These are phyloP conservation scores for Monocercomonoides exilis DNA, from an alignment of 78 protist species.

Conservation along the genomic window DNA sequence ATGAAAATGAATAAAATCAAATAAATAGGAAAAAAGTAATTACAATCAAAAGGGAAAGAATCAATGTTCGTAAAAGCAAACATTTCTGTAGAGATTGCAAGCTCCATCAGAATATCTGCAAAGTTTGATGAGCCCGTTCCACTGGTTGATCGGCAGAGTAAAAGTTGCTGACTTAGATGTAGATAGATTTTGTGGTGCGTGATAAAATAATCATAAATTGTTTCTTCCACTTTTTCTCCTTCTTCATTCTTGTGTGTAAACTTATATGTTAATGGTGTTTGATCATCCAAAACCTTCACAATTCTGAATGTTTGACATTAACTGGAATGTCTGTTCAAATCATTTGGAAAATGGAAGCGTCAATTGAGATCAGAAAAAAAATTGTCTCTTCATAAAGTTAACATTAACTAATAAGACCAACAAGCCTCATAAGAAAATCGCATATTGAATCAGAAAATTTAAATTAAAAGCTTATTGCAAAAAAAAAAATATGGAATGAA, in stretches of 20 bases:
- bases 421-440: no score
- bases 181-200: background rate
- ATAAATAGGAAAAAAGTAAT: no score
- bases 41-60: no score
- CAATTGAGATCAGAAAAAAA: no score
- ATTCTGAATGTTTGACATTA: background rate
- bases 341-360: no score
- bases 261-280: background rate
- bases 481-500: no score
- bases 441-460: no score
- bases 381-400: no score
- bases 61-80: background rate
- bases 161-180: background rate
- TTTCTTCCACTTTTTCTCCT: background rate
- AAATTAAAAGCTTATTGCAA: no score
- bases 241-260: background rate
- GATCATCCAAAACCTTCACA: background rate
- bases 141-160: background rate
- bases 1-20: no score
- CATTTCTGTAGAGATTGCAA: background rate
- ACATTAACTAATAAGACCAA: no score
- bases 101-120: background rate
- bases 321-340: no score
- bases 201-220: background rate
- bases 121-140: background rate